phyloP scores from a whole-genome alignment of 1,284 basidiomycete species.

The Microbotryum violaceum region DNA sequence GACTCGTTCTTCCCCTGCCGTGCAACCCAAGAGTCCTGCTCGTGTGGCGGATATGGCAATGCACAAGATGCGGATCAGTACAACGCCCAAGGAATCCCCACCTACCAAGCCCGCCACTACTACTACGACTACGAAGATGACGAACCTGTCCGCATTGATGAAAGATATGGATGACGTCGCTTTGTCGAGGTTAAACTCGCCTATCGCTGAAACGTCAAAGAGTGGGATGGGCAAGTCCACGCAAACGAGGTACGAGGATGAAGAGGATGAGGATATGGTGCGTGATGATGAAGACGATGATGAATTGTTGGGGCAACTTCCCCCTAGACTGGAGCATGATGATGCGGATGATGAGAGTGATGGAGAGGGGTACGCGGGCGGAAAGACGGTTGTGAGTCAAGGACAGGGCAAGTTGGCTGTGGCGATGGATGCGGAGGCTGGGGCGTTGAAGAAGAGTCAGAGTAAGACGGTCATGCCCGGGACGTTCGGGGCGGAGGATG shows the following conservation, averaged over 20 bases:
- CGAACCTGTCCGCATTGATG: no score
- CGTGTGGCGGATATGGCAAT: neutral
- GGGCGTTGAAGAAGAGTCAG: constrained; percentile 7
- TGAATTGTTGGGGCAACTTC: neutral
- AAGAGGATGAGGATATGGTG: neutral
- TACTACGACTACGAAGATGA: no score
- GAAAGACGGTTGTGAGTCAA: constrained; percentile 1
- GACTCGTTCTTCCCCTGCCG: neutral
- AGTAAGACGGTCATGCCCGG: constrained; percentile 26
- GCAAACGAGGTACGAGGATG: constrained; percentile 4
- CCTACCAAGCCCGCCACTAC: no score
- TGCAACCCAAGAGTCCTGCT: neutral
- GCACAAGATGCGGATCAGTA: neutral
- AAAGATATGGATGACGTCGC: no score
- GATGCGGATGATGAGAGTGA: neutral
- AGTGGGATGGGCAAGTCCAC: no score
- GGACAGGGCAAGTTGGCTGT: constrained; percentile 1
- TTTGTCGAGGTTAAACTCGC: no score
- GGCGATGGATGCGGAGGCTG: constrained; percentile 5
- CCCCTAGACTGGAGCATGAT: neutral
- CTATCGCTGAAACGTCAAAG: no score
- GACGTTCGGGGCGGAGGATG: constrained; percentile 13
- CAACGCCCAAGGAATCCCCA: neutral
- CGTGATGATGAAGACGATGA: constrained; percentile 5
- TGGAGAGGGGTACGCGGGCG: neutral